Evolutionary conservation across 2,329 filamentous ascomycete genomes (phyloP).

Genomic region (Leptodontidium sp.): DNA sequence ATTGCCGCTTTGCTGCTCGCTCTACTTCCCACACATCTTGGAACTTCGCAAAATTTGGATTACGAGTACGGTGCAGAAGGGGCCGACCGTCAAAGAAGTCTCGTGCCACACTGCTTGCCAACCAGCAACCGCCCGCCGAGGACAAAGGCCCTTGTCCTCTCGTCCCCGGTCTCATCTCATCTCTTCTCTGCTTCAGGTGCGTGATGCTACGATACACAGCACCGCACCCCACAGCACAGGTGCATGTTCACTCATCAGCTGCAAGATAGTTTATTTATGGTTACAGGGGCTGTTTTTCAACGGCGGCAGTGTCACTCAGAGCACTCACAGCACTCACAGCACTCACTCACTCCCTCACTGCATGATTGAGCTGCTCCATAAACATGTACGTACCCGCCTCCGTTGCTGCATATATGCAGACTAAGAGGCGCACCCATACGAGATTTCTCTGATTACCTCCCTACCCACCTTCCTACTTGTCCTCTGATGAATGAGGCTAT

Average conservation of each 20-base stretch:
- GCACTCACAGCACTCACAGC: background rate
- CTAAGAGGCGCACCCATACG: conserved; percentile 18
- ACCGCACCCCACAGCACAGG: background rate
- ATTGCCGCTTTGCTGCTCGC: background rate
- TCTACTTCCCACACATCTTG: background rate
- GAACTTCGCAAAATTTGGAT: background rate
- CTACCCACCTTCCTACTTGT: background rate
- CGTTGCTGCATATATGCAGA: conserved; percentile 4
- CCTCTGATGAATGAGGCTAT: background rate
- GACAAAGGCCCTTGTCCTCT: background rate
- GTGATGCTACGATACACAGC: conserved; percentile 1
- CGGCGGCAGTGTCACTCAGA: too few species aligned
- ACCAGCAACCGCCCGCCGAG: conserved; percentile 6
- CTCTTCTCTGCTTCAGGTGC: background rate
- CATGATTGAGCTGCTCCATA: background rate
- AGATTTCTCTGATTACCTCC: background rate
- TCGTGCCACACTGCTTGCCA: conserved; percentile 3
- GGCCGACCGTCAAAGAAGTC: background rate
- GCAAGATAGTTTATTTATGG: conserved; percentile 9
- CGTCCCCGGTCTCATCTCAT: conserved; percentile 10
- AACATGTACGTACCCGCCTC: conserved; percentile 6
- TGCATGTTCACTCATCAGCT: background rate
- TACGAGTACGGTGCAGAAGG: background rate
- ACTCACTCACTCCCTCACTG: background rate
- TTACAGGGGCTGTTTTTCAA: conserved; percentile 1